Evolutionary conservation across 2,329 filamentous ascomycete species (phyloP), one percentile per base, ranked within the genome.

Genomic region (Penicillium sp.): DNA sequence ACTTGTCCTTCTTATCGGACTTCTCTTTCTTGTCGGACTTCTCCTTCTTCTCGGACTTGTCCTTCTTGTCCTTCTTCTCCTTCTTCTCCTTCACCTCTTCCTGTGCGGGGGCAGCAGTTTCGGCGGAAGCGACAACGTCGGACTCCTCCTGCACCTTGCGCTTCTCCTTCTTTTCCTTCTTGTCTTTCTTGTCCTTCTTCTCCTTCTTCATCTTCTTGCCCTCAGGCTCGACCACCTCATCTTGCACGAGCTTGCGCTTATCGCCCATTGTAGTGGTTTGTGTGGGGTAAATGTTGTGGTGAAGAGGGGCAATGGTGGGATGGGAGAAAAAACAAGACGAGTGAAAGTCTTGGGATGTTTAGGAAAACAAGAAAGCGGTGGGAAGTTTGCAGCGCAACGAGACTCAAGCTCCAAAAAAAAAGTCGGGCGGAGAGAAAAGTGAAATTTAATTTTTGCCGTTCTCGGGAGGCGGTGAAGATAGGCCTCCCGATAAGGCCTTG

Each of bases 241-340:
- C 65, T 57, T 73, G 66, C n/a, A 65, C 63, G 62, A 73, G 70
- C 67, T 76, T 76, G 68, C 73, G 73, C 66, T 75, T 75, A 59
- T 74, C 72, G 51, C 69, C 66, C 71, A 75, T 75, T 65, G 55
- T 68, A 35, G n/a, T 25, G 38, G 42, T 39, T 21, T 47, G 15
- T 52, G 50, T 45, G 6, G 29, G n/a, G 21, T 42, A 23, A 21
- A 13, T 33, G 15, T 25, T 36, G 23, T 15, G 43, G 23, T 33
- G 2, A 45, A 33, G 17, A 21, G 13, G 10, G 17, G 13, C 23
- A 43, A 51, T 35, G 29, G 17, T 44, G n/a, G 25, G 31, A 48
- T 35, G 9, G 25, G 42, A 52, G 35, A 31, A 27, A 19, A 15
- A 36, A 25, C 23, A 27, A 35, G 36, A 27, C 33, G 8, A 48